Evolutionary conservation across 768 basidiomycete species (phyloP).

Genomic region (Glaciozyma martinii): DNA sequence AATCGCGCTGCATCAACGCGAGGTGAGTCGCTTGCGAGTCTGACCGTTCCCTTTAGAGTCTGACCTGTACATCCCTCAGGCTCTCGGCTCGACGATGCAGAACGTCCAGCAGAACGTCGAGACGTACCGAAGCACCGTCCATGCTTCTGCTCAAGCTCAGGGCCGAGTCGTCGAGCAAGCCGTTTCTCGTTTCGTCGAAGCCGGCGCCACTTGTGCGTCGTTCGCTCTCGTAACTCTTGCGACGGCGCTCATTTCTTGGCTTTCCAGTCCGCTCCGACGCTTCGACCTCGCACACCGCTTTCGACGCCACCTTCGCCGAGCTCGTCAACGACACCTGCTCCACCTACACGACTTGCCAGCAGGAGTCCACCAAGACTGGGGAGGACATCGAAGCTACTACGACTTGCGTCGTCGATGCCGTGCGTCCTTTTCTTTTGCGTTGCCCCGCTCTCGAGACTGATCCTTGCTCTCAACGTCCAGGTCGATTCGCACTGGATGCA

Average conservation of each 20-base stretch:
- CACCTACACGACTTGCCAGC: not conserved
- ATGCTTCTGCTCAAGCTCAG: not conserved
- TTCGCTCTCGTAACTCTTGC: not conserved
- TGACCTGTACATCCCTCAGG: too few species aligned
- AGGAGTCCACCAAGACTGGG: not conserved
- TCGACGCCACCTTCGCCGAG: not conserved
- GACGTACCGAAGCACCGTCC: not conserved
- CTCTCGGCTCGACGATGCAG: too few species aligned
- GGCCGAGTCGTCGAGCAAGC: not conserved
- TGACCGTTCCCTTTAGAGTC: too few species aligned
- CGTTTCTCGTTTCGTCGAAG: not conserved
- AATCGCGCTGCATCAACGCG: too few species aligned
- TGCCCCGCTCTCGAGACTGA: not conserved
- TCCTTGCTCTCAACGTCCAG: not conserved
- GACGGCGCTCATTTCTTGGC: not conserved
- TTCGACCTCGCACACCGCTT: not conserved
- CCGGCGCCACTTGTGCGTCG: not conserved
- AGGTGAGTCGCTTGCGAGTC: too few species aligned
- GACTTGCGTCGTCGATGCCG: not conserved
- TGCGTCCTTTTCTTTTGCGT: not conserved
- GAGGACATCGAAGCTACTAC: not conserved
- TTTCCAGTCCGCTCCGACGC: slow-evolving; percentile 1
- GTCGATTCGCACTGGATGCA: slow-evolving; percentile 4
- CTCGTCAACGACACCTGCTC: not conserved
- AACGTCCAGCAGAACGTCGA: too few species aligned